Conservation (phyloP, 345 rosid species). For the Murraya paniculata region DNA sequence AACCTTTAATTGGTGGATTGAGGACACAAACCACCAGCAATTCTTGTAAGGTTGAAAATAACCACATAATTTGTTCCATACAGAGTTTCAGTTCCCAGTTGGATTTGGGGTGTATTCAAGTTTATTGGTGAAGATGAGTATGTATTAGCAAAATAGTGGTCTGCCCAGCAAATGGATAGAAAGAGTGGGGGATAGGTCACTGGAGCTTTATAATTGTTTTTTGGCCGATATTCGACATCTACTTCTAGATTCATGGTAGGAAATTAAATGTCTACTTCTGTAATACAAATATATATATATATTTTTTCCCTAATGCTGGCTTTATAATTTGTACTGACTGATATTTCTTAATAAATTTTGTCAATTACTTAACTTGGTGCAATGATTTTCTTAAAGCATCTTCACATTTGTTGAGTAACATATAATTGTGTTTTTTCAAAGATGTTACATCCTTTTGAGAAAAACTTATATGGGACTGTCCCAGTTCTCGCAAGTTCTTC, state of each 20-base stretch:
- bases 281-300: background rate
- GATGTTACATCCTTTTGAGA: no score
- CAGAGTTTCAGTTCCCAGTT: constrained; percentile 8
- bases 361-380: background rate
- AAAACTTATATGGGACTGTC: no score
- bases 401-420: background rate
- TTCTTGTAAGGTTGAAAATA: constrained; percentile 13
- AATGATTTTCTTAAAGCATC: background rate
- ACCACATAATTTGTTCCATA: constrained; percentile 14
- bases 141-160: constrained; percentile 18
- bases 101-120: constrained; percentile 1
- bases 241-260: constrained; percentile 5
- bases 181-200: constrained; percentile 11
- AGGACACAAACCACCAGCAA: background rate
- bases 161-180: constrained; percentile 11
- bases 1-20: constrained; percentile 39
- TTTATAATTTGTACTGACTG: constrained; percentile 1
- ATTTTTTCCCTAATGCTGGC: constrained; percentile 9
- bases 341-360: background rate
- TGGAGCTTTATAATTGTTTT: constrained; percentile 10
- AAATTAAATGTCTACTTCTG: constrained; percentile 8
- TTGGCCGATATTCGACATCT: constrained; percentile 1
- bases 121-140: constrained; percentile 1
- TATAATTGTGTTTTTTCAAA: no score
- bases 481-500: background rate